phyloP scores from a whole-genome alignment of 495 filamentous ascomycete species.

The Aspergillus steynii region DNA sequence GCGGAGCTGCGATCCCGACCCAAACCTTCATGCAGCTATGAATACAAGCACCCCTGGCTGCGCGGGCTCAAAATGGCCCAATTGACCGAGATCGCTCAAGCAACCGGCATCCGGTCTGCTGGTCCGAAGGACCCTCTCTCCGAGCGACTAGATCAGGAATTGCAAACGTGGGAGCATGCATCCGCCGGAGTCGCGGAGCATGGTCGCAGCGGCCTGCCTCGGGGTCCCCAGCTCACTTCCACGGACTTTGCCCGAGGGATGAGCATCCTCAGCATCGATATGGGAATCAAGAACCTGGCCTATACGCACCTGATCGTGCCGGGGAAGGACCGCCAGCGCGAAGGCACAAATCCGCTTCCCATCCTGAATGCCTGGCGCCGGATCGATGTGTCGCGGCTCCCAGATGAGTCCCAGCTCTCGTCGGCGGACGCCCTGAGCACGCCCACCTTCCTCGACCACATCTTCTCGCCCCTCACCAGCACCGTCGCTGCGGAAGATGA shows the following conservation, averaged over 20 bases:
- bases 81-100: conserved; percentile 51
- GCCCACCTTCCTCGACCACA: neutral
- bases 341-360: neutral
- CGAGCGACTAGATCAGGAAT: conserved; percentile 24
- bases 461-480: neutral
- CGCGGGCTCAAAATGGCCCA: conserved; percentile 42
- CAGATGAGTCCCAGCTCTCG: neutral
- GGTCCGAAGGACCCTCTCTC: conserved; percentile 51
- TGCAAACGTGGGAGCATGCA: neutral
- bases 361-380: conserved; percentile 40
- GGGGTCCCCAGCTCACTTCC: too few species aligned
- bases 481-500: neutral
- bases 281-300: conserved; percentile 85
- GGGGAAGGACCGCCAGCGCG: neutral
- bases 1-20: neutral
- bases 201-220: neutral
- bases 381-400: conserved; percentile 16
- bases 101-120: conserved; percentile 50
- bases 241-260: neutral
- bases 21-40: neutral
- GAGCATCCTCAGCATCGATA: conserved; percentile 78
- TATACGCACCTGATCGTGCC: conserved; percentile 49
- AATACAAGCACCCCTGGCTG: conserved; percentile 30
- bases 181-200: neutral
- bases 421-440: neutral